These are phyloP conservation scores for Mycosphaerella arachidis DNA, from an alignment of 2,329 filamentous ascomycete species.

Conservation along the genomic window DNA sequence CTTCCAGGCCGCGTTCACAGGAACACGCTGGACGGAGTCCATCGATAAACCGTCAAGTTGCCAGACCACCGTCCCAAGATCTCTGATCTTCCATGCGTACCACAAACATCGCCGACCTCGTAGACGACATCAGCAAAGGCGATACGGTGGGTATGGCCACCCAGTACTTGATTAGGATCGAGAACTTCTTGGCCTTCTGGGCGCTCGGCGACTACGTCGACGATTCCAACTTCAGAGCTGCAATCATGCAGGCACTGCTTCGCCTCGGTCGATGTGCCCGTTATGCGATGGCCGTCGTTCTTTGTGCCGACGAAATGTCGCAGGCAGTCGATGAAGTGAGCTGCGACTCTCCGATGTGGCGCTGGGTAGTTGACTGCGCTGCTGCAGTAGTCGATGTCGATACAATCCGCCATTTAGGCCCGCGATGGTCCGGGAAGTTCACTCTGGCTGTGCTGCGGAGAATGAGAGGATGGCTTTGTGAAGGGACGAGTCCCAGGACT, in stretches of 20 bases:
- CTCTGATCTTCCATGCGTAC: slow-evolving; percentile 19
- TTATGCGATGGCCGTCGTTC: no score
- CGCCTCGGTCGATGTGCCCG: not conserved
- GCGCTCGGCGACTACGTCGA: not conserved
- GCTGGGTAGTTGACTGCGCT: not conserved
- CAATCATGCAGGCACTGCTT: not conserved
- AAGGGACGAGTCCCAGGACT: not conserved
- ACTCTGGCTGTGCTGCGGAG: not conserved
- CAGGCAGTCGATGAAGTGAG: not conserved
- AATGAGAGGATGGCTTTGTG: not conserved
- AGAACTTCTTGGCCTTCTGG: not conserved
- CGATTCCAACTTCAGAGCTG: not conserved
- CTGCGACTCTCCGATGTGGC: not conserved
- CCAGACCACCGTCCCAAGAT: slow-evolving; percentile 2
- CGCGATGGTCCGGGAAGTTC: not conserved
- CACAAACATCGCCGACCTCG: not conserved
- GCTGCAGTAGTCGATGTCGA: not conserved
- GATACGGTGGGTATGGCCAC: no score
- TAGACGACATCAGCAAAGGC: not conserved
- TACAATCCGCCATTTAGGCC: not conserved
- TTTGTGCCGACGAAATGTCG: no score
- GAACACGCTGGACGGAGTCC: slow-evolving; percentile 4
- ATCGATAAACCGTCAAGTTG: slow-evolving; percentile 5
- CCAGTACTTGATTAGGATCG: not conserved
- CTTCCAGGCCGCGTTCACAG: slow-evolving; percentile 13